phyloP scores from a whole-genome alignment of 306 rosid species.

The Trifolium pratense region DNA sequence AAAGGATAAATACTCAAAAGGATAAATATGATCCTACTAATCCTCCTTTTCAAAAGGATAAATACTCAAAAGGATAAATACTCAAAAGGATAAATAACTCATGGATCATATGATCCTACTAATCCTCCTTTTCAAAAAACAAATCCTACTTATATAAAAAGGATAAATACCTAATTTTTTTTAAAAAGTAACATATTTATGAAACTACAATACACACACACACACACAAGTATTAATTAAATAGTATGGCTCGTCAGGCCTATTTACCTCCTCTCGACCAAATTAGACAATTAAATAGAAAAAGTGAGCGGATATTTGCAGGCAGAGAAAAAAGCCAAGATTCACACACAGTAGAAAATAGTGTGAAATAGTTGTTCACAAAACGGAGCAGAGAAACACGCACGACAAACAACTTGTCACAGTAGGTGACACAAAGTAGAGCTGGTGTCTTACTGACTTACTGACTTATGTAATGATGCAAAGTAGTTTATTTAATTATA shows the following conservation, averaged over 20 bases:
- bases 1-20: not conserved
- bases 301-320: not conserved
- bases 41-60: too few relatives aligned
- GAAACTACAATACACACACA: not conserved
- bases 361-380: not conserved
- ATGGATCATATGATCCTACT: not conserved
- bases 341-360: not conserved
- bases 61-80: too few relatives aligned
- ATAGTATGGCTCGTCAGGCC: not conserved
- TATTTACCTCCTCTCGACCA: not conserved
- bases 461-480: constrained; percentile 27
- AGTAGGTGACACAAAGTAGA: not conserved
- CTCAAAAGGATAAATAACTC: too few relatives aligned
- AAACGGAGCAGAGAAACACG: not conserved
- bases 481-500: constrained; percentile 7
- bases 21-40: not conserved
- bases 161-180: too few relatives aligned
- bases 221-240: not conserved
- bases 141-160: too few relatives aligned
- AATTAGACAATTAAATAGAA: not conserved
- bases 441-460: too few relatives aligned
- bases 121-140: too few relatives aligned
- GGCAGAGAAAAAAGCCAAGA: not conserved
- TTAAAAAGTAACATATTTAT: too few relatives aligned
- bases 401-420: not conserved